Percentiles rank a stretch among this genome's conserved stretches.
These are phyloP conservation scores for Bipolaris cookei DNA, from an alignment of 2,329 filamentous ascomycete species.

Conservation along the genomic window DNA sequence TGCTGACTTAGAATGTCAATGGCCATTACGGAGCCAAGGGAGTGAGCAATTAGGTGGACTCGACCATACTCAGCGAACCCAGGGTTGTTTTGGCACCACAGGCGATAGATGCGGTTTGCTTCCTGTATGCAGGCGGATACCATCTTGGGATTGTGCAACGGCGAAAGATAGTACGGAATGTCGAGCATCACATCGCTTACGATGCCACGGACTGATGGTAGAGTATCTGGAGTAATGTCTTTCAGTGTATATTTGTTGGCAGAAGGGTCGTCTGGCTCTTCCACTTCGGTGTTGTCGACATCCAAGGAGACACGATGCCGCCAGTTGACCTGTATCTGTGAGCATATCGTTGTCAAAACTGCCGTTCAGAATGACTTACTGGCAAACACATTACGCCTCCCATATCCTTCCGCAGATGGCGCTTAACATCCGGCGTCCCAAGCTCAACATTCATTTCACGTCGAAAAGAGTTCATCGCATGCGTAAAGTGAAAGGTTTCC, in stretches of 20 bases:
- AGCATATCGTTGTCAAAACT: conserved; percentile 9
- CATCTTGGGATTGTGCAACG: conserved; percentile 90
- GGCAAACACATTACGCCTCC: conserved; percentile 94
- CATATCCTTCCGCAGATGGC: conserved; percentile 75
- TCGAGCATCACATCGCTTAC: conserved; percentile 99
- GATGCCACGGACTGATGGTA: conserved; percentile 87
- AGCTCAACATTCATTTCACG: conserved; percentile 86
- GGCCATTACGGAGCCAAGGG: conserved; percentile 92
- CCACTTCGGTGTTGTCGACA: conserved; percentile 64
- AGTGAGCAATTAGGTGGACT: conserved; percentile 92
- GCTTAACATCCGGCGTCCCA: conserved; percentile 73
- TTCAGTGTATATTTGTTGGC: conserved; percentile 73
- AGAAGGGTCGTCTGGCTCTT: conserved; percentile 62
- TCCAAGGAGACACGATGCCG: conserved; percentile 86
- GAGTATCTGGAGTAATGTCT: conserved; percentile 89
- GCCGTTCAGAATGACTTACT: conserved; percentile 33
- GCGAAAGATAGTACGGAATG: conserved; percentile 96
- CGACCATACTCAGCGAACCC: conserved; percentile 80
- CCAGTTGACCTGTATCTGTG: conserved; percentile 74
- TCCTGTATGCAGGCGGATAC: conserved; percentile 85
- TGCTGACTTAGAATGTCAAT: conserved; percentile 89
- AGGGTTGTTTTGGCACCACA: conserved; percentile 94
- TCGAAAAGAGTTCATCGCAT: conserved; percentile 90
- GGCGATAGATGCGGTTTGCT: conserved; percentile 91
- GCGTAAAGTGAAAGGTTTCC: conserved; percentile 96